Conservation (phyloP, 1,284 basidiomycete species). For the Chiua sp. region DNA sequence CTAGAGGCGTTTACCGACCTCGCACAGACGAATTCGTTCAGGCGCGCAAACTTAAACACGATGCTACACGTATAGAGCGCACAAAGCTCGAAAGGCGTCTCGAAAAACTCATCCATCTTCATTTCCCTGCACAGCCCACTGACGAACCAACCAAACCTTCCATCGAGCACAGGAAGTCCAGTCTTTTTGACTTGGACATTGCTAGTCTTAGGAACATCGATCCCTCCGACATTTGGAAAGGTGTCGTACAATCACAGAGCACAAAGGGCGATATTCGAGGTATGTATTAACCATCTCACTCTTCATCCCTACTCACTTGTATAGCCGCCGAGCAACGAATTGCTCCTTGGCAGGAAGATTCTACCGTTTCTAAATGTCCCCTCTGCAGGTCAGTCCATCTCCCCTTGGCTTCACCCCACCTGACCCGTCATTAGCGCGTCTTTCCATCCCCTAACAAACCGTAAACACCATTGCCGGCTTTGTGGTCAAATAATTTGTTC, state of each 20-base stretch:
- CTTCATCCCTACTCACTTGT: constrained; percentile 4
- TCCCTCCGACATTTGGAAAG: constrained; percentile 66
- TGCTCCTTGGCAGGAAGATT: constrained; percentile 95
- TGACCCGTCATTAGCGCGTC: constrained; percentile 54
- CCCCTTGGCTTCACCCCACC: background rate
- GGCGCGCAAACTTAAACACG: constrained; percentile 56
- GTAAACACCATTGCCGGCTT: constrained; percentile 96
- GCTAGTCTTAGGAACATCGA: constrained; percentile 60
- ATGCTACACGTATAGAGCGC: constrained; percentile 75
- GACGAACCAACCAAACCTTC: constrained; percentile 24
- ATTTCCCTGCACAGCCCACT: constrained; percentile 61
- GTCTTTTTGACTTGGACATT: constrained; percentile 69
- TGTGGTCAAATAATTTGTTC: constrained; percentile 95
- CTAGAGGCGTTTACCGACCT: constrained; percentile 65
- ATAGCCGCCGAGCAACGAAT: constrained; percentile 89
- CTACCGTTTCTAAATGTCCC: constrained; percentile 77
- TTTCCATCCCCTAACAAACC: constrained; percentile 90
- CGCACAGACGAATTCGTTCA: constrained; percentile 82
- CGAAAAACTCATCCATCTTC: constrained; percentile 85
- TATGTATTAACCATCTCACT: constrained; percentile 32
- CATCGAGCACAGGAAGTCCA: constrained; percentile 53
- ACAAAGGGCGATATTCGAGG: constrained; percentile 64
- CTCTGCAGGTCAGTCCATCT: constrained; percentile 75
- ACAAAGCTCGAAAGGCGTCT: constrained; percentile 82
- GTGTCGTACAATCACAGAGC: constrained; percentile 52